These are phyloP conservation scores for Talaromyces proteolyticus DNA, from an alignment of 495 filamentous ascomycete species.

Conservation along the genomic window DNA sequence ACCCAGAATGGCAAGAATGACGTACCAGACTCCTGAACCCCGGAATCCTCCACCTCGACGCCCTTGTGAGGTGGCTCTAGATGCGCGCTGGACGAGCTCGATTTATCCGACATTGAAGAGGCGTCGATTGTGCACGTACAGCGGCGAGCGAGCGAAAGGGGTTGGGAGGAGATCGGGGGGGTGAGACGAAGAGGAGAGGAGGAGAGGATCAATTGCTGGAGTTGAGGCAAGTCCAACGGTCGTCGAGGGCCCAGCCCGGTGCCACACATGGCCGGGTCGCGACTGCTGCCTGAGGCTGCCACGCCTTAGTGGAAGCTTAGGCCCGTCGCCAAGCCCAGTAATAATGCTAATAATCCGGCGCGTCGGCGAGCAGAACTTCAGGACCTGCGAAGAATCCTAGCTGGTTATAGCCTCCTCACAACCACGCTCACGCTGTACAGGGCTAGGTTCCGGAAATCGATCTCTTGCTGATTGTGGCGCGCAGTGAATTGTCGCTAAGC, in stretches of 20 bases:
- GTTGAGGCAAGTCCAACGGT: background rate
- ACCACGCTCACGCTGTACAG: too few species aligned
- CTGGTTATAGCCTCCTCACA: too few species aligned
- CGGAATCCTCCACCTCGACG: slow-evolving; percentile 64
- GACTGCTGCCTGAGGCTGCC: background rate
- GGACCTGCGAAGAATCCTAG: too few species aligned
- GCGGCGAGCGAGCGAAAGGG: slow-evolving; percentile 6
- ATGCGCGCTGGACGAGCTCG: slow-evolving; percentile 28
- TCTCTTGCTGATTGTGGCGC: too few species aligned
- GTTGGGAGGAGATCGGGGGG: slow-evolving; percentile 2
- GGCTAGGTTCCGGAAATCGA: too few species aligned
- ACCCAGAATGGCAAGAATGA: slow-evolving; percentile 2
- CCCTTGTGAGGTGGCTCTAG: slow-evolving; percentile 63
- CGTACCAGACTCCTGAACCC: slow-evolving; percentile 78
- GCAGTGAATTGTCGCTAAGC: too few species aligned
- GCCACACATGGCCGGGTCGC: background rate
- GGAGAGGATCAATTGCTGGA: slow-evolving; percentile 6
- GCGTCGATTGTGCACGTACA: background rate
- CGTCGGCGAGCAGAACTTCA: too few species aligned
- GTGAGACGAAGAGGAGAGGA: slow-evolving; percentile 10
- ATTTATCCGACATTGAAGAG: slow-evolving; percentile 34
- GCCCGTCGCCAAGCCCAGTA: background rate
- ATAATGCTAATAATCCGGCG: too few species aligned
- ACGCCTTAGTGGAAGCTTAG: background rate
- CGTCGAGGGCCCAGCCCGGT: slow-evolving; percentile 2